Evolutionary conservation across 306 rosid genomes (phyloP).

Genomic region (peach (Prunus persica)): DNA sequence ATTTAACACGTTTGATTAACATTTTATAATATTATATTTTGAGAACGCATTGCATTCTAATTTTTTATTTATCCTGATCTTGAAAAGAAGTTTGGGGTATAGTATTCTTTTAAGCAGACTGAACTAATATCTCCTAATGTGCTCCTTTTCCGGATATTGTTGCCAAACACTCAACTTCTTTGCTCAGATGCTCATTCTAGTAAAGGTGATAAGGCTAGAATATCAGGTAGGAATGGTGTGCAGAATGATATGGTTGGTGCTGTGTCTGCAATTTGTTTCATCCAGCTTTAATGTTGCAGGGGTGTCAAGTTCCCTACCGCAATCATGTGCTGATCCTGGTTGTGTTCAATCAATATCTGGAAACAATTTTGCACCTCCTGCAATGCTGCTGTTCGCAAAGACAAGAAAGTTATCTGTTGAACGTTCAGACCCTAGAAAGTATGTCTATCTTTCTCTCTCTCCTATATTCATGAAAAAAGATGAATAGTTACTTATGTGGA

Average conservation of each 20-base stretch:
- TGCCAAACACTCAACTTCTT: constrained; percentile 27
- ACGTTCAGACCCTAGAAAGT: constrained; percentile 60
- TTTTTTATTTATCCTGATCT: neutral
- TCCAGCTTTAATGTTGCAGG: constrained; percentile 45
- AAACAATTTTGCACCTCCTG: constrained; percentile 46
- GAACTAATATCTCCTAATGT: constrained; percentile 8
- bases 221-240: constrained; percentile 40
- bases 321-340: constrained; percentile 44
- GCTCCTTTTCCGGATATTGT: constrained; percentile 22
- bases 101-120: constrained; percentile 8
- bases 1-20: neutral
- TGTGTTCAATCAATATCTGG: constrained; percentile 46
- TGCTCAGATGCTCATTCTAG: constrained; percentile 52
- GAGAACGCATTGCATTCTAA: neutral
- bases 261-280: constrained; percentile 29
- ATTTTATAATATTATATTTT: neutral
- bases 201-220: constrained; percentile 42
- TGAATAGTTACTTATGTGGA: neutral
- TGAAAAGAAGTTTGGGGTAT: neutral
- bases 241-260: constrained; percentile 24
- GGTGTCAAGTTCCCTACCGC: constrained; percentile 40
- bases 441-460: constrained; percentile 29
- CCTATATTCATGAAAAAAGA: neutral
- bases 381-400: constrained; percentile 58
- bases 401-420: constrained; percentile 56